These are phyloP conservation scores for Wickerhamomyces xylosicus DNA, from an alignment of 805 yeast species.

Conservation along the genomic window DNA sequence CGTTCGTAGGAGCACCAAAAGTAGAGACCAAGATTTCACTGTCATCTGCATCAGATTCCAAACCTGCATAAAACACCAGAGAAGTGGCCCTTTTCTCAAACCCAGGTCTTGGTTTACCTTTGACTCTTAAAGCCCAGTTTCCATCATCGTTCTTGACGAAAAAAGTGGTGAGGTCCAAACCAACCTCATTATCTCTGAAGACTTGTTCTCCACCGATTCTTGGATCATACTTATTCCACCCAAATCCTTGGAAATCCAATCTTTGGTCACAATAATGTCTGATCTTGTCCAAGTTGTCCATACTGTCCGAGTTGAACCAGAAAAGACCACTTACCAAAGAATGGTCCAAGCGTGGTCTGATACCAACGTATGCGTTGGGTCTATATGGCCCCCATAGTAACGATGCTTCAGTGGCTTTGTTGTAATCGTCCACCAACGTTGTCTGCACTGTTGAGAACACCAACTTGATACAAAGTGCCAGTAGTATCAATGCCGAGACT, in stretches of 20 bases:
- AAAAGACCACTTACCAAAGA: conserved; percentile 70
- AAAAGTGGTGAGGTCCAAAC: conserved; percentile 54
- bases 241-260: conserved; percentile 62
- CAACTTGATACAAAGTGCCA: too few species aligned
- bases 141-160: conserved; percentile 66
- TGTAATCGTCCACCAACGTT: conserved; percentile 15
- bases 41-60: conserved; percentile 43
- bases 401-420: conserved; percentile 33
- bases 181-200: conserved; percentile 56
- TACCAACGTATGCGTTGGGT: conserved; percentile 76
- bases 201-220: conserved; percentile 77
- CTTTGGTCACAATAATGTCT: conserved; percentile 71
- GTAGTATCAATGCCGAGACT: too few species aligned
- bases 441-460: too few species aligned
- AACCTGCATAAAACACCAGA: conserved; percentile 67
- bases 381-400: conserved; percentile 91
- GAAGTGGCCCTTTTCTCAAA: conserved; percentile 43
- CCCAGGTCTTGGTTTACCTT: conserved; percentile 50
- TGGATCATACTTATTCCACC: conserved; percentile 86
- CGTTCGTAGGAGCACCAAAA: conserved; percentile 22
- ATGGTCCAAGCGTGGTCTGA: conserved; percentile 72
- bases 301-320: conserved; percentile 71
- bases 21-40: conserved; percentile 29
- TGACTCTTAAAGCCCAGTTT: conserved; percentile 74
- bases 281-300: conserved; percentile 39